phyloP scores from a whole-genome alignment of 306 rosid genomes.

The Mimosa pudica region DNA sequence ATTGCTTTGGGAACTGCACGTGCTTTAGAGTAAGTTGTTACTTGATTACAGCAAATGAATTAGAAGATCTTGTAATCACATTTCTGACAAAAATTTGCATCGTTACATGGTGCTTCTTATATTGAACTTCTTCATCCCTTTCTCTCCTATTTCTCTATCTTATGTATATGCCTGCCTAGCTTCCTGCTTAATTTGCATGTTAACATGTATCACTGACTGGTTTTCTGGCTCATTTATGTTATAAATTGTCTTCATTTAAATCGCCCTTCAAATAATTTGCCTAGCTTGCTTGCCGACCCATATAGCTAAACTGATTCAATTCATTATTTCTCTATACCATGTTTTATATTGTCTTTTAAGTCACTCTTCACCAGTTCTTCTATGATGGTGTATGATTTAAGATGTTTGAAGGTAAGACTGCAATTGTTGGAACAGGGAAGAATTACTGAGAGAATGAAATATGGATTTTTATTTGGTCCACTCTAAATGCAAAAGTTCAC shows the following conservation, averaged over 20 bases:
- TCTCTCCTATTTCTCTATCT: constrained; percentile 5
- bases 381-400: not conserved
- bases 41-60: constrained; percentile 38
- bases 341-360: not conserved
- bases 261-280: not conserved
- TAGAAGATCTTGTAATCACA: constrained; percentile 10
- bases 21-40: constrained; percentile 88
- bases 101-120: constrained; percentile 18
- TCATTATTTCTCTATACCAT: not conserved
- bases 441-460: not conserved
- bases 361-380: not conserved
- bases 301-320: not conserved
- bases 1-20: constrained; percentile 98
- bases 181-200: not conserved
- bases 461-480: not conserved
- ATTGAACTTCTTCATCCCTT: constrained; percentile 2
- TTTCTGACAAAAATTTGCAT: constrained; percentile 19
- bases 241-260: not conserved
- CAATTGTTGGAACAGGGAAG: not conserved
- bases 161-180: not conserved
- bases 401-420: not conserved
- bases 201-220: not conserved
- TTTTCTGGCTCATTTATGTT: not conserved
- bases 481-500: not conserved
- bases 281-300: not conserved